Evolutionary conservation across 2,329 filamentous ascomycete genomes (phyloP), one percentile per base, ranked within the genome.

Genomic region (Microdochium trichocladiopsis): DNA sequence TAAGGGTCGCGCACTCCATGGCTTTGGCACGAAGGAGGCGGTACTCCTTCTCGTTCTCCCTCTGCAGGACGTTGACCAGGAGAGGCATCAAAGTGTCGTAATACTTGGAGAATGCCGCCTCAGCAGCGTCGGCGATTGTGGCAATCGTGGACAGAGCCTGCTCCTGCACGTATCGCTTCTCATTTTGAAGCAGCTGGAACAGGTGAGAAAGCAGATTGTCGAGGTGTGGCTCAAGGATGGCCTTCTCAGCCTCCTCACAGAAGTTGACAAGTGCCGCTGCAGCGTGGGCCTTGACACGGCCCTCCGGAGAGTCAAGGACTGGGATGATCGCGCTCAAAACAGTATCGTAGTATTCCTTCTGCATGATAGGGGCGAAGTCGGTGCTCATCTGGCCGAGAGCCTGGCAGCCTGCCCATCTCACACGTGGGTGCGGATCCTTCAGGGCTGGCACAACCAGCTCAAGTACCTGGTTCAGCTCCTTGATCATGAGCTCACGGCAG

Each of bases 341-440:
- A 47, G 86, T 79, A 57, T 89, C 83, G 69, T 96, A 94, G 69
- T 95, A 95, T 62, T 96, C 94, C 60, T 90, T 88, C 71, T 99
- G 94, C 93, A 99, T 97, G 11, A 88, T 95, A 12, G 92, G 92
- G 12, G 95, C 93, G 69, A 99, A 99, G 66, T 99, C 94, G 28
- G 94, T 99, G 74, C 93, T 97, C 94, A 99, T 99, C 71, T 99
- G 94, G 25, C 94, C 94, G n/a, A 99, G 80, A 43, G 94, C 94
- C 66, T 99, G 97, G 76, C 94, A 99, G 31, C 92, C 94, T 50
- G 94, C 94, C 86, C 95, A 99, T 62, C 93, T 87, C 52, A 99
- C 94, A 65, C 94, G 89, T 41, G 94, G 89, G 66, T 99, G 94
- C 37, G 88, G 81, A 65, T 99, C 93, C 61, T 87, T 85, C 33